Conservation (phyloP, 129 eudicot genomes). For the Lonicera japonica region DNA sequence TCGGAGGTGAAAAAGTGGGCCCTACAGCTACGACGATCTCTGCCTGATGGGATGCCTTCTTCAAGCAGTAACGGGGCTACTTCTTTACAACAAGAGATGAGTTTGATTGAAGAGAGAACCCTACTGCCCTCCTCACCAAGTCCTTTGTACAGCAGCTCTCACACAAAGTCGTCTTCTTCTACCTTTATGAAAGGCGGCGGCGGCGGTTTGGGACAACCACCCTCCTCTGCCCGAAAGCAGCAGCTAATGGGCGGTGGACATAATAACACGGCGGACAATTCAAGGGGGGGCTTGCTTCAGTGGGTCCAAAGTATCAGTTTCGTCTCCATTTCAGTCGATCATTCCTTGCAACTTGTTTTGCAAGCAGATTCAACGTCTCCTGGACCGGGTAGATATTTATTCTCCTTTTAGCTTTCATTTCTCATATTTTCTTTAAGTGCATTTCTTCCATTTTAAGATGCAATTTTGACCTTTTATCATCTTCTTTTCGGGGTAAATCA, state of each 20-base stretch:
- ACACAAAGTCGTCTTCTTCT: slow-evolving; percentile 62
- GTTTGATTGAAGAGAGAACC: slow-evolving; percentile 63
- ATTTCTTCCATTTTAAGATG: too few relatives aligned
- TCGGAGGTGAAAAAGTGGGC: slow-evolving; percentile 97
- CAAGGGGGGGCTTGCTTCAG: slow-evolving; percentile 91
- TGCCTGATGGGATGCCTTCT: slow-evolving; percentile 79
- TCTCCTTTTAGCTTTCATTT: neutral
- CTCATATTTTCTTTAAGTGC: slow-evolving; percentile 1
- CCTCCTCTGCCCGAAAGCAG: slow-evolving; percentile 75
- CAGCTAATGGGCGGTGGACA: slow-evolving; percentile 20
- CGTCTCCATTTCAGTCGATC: slow-evolving; percentile 68
- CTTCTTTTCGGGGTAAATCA: too few relatives aligned
- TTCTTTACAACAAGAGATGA: slow-evolving; percentile 70
- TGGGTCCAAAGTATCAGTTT: slow-evolving; percentile 99
- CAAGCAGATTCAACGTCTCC: slow-evolving; percentile 81
- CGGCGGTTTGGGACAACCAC: slow-evolving; percentile 73
- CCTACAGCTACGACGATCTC: slow-evolving; percentile 78
- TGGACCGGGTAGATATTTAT: slow-evolving; percentile 57
- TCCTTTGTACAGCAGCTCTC: slow-evolving; percentile 47
- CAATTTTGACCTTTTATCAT: neutral
- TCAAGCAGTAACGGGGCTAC: slow-evolving; percentile 77
- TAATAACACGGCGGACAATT: slow-evolving; percentile 41
- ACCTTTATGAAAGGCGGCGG: slow-evolving; percentile 67
- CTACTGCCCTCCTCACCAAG: slow-evolving; percentile 50
- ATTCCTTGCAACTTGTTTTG: slow-evolving; percentile 69